Conservation (phyloP, 2,329 filamentous ascomycete genomes). For the Penicillium sp. region DNA sequence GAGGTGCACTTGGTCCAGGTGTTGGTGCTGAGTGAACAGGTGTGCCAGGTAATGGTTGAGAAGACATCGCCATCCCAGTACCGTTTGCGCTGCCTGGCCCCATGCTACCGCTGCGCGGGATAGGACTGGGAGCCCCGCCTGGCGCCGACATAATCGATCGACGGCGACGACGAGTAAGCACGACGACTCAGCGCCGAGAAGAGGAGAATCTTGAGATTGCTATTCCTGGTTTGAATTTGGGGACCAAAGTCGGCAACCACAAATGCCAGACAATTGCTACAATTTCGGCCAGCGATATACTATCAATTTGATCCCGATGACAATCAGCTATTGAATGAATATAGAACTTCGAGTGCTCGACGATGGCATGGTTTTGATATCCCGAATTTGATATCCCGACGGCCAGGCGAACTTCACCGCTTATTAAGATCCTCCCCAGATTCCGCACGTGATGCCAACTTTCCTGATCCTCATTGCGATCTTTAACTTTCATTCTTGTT, state of each 20-base stretch:
- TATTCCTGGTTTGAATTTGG: background rate
- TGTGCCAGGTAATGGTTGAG: constrained; percentile 49
- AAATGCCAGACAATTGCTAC: background rate
- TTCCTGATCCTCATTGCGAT: background rate
- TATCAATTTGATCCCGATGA: background rate
- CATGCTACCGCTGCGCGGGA: constrained; percentile 49
- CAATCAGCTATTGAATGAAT: background rate
- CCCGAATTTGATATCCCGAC: constrained; percentile 27
- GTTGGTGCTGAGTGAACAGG: constrained; percentile 48
- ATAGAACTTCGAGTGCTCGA: background rate
- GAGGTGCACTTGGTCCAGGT: constrained; percentile 35
- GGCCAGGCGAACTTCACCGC: constrained; percentile 10
- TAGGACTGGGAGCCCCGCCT: constrained; percentile 49
- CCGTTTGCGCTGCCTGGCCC: constrained; percentile 40
- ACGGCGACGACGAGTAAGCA: background rate
- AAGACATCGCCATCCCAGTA: constrained; percentile 47
- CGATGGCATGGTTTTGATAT: constrained; percentile 13
- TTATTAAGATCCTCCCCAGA: constrained; percentile 14
- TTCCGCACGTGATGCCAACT: constrained; percentile 15
- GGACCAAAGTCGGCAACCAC: background rate
- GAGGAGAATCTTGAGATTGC: too few species aligned
- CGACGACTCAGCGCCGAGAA: background rate
- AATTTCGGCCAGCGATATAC: background rate
- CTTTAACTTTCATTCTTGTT: background rate
- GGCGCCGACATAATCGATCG: constrained; percentile 43